Percentiles rank a stretch among this genome's conserved stretches.
These are phyloP conservation scores for Taphrina deformans DNA, from an alignment of 1,139 yeast genomes.

Conservation along the genomic window DNA sequence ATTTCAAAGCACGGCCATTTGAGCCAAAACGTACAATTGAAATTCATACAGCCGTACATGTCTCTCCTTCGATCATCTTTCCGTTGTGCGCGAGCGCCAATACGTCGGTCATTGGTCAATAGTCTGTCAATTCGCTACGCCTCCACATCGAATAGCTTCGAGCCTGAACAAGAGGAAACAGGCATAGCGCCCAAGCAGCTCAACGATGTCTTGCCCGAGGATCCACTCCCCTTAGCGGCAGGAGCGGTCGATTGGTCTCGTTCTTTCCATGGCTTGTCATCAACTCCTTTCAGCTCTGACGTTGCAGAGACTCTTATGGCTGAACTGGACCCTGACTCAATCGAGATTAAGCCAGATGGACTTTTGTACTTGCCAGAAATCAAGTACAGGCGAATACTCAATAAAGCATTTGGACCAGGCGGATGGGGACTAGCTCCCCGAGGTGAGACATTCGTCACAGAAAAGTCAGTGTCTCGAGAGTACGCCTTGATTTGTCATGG, in stretches of 20 bases:
- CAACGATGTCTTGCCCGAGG: slow-evolving; percentile 11
- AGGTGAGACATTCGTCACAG: slow-evolving; percentile 74
- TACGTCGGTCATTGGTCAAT: not conserved
- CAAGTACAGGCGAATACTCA: slow-evolving; percentile 83
- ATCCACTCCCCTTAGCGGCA: not conserved
- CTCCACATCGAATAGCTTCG: not conserved
- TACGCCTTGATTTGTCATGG: slow-evolving; percentile 87
- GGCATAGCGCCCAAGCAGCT: not conserved
- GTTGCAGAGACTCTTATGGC: slow-evolving; percentile 61
- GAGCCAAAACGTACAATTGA: too few species aligned
- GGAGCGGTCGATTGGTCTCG: slow-evolving; percentile 59
- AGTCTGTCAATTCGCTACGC: not conserved
- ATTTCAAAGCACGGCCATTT: too few species aligned
- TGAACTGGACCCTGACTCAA: slow-evolving; percentile 64
- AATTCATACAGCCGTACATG: not conserved
- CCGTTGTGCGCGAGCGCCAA: not conserved
- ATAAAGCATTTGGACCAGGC: slow-evolving; percentile 94
- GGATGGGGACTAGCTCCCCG: slow-evolving; percentile 98
- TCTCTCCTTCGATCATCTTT: not conserved
- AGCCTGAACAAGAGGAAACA: not conserved
- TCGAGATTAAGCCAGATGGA: slow-evolving; percentile 96
- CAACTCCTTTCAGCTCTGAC: slow-evolving; percentile 65
- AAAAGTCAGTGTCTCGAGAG: slow-evolving; percentile 71
- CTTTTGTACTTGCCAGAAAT: slow-evolving; percentile 88
- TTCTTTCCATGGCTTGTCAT: slow-evolving; percentile 80